phyloP scores from a whole-genome alignment of 176 grass and related monocot genomes.

The Eleusine indica region DNA sequence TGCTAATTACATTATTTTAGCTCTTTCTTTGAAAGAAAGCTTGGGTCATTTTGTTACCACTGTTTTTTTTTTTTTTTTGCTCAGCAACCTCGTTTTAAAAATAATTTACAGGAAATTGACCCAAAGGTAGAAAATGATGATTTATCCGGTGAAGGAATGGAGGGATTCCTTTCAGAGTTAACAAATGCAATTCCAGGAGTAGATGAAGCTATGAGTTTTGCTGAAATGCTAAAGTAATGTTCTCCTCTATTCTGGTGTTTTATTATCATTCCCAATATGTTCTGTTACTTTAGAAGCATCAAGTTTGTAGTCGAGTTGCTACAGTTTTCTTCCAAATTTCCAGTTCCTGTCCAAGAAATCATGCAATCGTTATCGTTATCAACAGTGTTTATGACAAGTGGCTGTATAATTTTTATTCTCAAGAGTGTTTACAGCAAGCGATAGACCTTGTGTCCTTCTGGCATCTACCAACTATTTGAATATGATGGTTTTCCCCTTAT shows the following conservation, averaged over 20 bases:
- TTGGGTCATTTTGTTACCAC: background rate
- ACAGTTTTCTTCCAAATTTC: background rate
- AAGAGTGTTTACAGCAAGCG: too few species aligned
- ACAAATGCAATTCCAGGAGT: conserved; percentile 99
- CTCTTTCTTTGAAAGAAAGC: background rate
- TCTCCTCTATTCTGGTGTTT: conserved; percentile 9
- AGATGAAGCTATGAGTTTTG: conserved; percentile 99
- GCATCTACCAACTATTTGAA: conserved; percentile 5
- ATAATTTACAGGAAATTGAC: conserved; percentile 75
- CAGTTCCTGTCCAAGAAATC: background rate
- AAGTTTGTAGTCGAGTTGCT: background rate
- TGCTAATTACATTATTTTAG: conserved; percentile 10
- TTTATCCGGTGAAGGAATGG: conserved; percentile 77
- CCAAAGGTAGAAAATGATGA: conserved; percentile 98
- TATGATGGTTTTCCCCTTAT: conserved; percentile 20
- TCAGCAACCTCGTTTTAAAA: conserved; percentile 19
- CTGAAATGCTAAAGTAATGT: conserved; percentile 98
- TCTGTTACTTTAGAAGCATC: background rate
- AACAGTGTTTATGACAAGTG: background rate
- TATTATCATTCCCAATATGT: conserved; percentile 5
- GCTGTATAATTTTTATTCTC: background rate
- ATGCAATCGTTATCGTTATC: background rate
- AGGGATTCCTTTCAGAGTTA: conserved; percentile 92
- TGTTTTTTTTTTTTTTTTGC: background rate
- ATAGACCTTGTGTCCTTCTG: background rate